Conservation (phyloP, 768 basidiomycete genomes). For the Mrakia frigida region DNA sequence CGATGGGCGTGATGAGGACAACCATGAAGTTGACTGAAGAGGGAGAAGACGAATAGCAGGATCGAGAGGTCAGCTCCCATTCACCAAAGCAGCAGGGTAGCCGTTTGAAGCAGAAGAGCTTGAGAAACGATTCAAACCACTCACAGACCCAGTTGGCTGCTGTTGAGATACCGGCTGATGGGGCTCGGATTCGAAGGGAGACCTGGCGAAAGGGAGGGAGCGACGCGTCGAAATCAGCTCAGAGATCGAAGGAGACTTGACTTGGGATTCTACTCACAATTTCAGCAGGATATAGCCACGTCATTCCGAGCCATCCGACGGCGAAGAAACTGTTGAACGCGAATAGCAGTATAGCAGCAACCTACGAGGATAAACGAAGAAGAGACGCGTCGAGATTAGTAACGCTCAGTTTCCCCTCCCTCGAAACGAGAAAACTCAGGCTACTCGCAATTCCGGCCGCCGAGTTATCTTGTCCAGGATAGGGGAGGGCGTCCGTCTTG, state of each 20-base stretch:
- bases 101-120: conserved; percentile 9
- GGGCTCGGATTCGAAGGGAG: conserved; percentile 1
- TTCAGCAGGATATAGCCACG: conserved; percentile 68
- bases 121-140: neutral
- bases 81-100: no score
- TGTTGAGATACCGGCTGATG: conserved; percentile 50
- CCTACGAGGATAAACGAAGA: no score
- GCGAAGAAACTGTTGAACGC: conserved; percentile 70
- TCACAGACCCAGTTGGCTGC: conserved; percentile 46
- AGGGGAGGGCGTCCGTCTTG: neutral
- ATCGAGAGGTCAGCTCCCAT: neutral
- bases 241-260: conserved; percentile 37
- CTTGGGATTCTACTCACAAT: conserved; percentile 49
- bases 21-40: conserved; percentile 14
- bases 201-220: neutral
- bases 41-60: neutral
- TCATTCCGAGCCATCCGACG: conserved; percentile 65
- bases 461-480: conserved; percentile 46
- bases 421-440: conserved; percentile 13
- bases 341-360: conserved; percentile 56
- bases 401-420: no score
- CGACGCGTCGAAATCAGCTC: conserved; percentile 26
- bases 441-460: conserved; percentile 54
- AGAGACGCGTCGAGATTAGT: no score
- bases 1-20: conserved; percentile 8